Evolutionary conservation across 805 yeast species (phyloP), one percentile per base, ranked within the genome.

Genomic region (Candida sonorensis): DNA sequence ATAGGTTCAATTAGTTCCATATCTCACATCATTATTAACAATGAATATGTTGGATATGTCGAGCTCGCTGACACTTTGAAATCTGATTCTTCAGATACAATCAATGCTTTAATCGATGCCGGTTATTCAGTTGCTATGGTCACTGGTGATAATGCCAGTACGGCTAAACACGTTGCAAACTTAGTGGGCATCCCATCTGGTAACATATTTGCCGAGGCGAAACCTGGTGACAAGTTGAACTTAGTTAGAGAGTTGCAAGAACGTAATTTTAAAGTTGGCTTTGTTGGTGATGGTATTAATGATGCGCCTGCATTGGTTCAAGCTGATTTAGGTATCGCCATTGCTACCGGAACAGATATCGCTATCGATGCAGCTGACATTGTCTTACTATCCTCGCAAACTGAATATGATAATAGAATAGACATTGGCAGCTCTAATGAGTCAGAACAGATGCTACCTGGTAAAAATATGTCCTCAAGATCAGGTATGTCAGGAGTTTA

Each of bases 291-390:
- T 59, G 99, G 99, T 38, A 84, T 92, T 44, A 92, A 92, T 56
- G 99, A 92, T 54, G 94, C 97, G 0, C 97, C 98, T 0, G 97
- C 97, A 0, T 67, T 92, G 34, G 94, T 85, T 1, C 71, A 81
- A 35, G 82, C 96, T 1, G 85, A 87, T 44, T 60, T 92, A 13
- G 98, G 98, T 16, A 76, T 94, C 47, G 92, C 97, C 9, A 75
- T 94, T 36, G 80, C 94, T 8, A 74, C 94, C 0, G 96, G 97
- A 5, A 84, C 97, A 0, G 97, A 92, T 49, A 84, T 92, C 45
- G 97, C 98, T 1, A 81, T 92, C 44, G 96, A 88, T 44, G 84
- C 95, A n/a, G 96, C 98, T 0, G 95, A 87, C 55, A 72, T 92
- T 23, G 95, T 92, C 13, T 62, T 92, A 11, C 55, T 84, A 51